Percentiles rank a stretch among this genome's conserved stretches.
These are phyloP conservation scores for Cryptococcus sp. DNA, from an alignment of 1,284 basidiomycete species.

Conservation along the genomic window DNA sequence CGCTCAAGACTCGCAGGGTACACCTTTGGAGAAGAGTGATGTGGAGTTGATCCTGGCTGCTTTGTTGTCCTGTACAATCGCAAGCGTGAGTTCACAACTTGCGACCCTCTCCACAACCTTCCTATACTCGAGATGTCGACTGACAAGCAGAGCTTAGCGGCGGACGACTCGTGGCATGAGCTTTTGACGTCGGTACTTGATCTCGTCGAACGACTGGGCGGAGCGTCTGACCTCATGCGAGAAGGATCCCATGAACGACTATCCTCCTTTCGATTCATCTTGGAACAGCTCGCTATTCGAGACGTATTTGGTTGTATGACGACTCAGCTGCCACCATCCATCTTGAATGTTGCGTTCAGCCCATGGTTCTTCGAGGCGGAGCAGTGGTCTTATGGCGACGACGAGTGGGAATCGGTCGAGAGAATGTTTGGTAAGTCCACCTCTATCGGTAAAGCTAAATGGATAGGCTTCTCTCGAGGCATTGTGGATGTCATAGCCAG, in stretches of 20 bases:
- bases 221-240: conserved; percentile 33
- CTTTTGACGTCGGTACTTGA: conserved; percentile 35
- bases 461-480: conserved; percentile 34
- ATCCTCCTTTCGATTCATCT: conserved; percentile 36
- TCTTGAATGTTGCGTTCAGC: conserved; percentile 38
- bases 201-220: conserved; percentile 39
- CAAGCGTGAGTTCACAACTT: conserved; percentile 27
- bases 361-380: conserved; percentile 44
- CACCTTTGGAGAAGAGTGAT: conserved; percentile 24
- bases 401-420: conserved; percentile 42
- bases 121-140: background rate
- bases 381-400: conserved; percentile 28
- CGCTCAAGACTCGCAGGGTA: conserved; percentile 1
- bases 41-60: conserved; percentile 39
- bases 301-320: conserved; percentile 46
- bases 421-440: conserved; percentile 36
- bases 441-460: no score
- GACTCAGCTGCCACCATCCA: conserved; percentile 36
- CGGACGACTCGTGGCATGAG: conserved; percentile 43
- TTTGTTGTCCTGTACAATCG: conserved; percentile 39
- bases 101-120: background rate
- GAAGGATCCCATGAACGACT: conserved; percentile 29
- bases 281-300: conserved; percentile 42
- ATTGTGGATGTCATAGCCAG: conserved; percentile 42
- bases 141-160: conserved; percentile 30